Evolutionary conservation across 2,329 filamentous ascomycete genomes (phyloP), one percentile per base, ranked within the genome.

Genomic region (Monosporascus cannonballus): DNA sequence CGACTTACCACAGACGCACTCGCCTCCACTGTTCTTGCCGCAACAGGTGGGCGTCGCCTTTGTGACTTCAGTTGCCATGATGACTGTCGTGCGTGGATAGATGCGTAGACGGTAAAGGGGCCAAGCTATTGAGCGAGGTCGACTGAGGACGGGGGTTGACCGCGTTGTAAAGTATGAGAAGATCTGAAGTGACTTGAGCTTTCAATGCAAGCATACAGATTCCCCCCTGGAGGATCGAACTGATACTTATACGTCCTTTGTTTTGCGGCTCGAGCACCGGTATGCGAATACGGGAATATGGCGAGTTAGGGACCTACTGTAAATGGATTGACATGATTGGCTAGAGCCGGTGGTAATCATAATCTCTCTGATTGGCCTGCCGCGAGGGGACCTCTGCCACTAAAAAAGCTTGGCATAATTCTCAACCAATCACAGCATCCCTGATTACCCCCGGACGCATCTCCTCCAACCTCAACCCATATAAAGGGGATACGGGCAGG

Each of bases 1-100:
- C 30, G 51, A 72, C 79, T 61, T 77, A 83, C 80, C 80, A 68
- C 80, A 84, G 62, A 80, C 71, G 63, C 80, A 84, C 59, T 76
- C 74, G 50, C 69, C 65, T 59, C 73, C 65, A 2, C 52, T 66
- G 64, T 73, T 75, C 68, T 79, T 77, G 69, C 76, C 75, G 70
- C 80, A 83, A 77, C 80, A 83, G 60, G 77, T 83, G 52, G 76
- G 71, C 24, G 62, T 63, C 34, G 71, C 61, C 61, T 70, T 67
- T 36, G 57, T 56, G 51, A 65, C 62, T 57, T 60, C 53, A 46
- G 67, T 63, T 51, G 68, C 61, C 63, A 72, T 72, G 58, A 58
- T 65, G 57, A 52, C 38, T 44, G 30, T 34, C 50, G 36, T 51
- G 54, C 53, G 44, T 49, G 47, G 44, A 47, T 42, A 30, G 51